Evolutionary conservation across 345 rosid genomes (phyloP).

Genomic region (Citrus sp.): DNA sequence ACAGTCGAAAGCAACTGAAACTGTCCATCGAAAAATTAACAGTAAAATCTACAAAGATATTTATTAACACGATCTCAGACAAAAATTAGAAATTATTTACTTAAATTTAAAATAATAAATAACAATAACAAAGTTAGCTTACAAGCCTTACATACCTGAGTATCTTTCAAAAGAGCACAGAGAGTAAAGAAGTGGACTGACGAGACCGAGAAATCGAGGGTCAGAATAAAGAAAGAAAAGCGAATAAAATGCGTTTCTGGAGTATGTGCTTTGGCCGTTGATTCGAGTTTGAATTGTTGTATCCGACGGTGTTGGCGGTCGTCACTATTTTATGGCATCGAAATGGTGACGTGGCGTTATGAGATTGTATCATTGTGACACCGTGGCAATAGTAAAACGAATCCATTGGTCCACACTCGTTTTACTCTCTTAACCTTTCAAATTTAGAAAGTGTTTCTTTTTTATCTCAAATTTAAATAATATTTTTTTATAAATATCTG

Average conservation of each 20-base stretch:
- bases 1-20: not conserved
- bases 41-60: not conserved
- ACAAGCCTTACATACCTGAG: not conserved
- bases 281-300: not conserved
- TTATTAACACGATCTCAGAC: not conserved
- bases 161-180: not conserved
- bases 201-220: not conserved
- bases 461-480: too few species aligned
- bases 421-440: too few species aligned
- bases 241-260: not conserved
- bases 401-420: too few species aligned
- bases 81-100: not conserved
- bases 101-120: not conserved
- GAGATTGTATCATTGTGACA: not conserved
- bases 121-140: not conserved
- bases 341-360: not conserved
- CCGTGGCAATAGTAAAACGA: not conserved
- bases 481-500: too few species aligned
- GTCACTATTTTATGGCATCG: not conserved
- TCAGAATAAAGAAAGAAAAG: not conserved
- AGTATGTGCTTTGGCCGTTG: not conserved
- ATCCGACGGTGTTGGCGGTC: not conserved
- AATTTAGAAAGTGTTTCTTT: too few species aligned
- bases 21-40: not conserved
- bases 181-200: not conserved